Evolutionary conservation across 2,329 filamentous ascomycete genomes (phyloP).

Genomic region (Colletotrichum cuscutae): DNA sequence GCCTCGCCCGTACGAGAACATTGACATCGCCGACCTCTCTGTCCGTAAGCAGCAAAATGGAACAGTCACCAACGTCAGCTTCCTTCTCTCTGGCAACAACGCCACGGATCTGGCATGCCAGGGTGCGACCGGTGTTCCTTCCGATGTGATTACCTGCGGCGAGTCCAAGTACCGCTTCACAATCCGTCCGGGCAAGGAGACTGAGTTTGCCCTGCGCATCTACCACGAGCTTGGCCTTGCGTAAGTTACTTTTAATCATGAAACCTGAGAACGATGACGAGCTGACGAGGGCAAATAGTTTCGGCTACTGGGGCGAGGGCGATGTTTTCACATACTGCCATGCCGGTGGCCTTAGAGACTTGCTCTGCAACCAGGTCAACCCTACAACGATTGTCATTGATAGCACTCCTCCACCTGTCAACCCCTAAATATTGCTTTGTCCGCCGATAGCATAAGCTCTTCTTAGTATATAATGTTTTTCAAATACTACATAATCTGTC

Average conservation of each 20-base stretch:
- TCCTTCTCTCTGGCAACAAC: conserved; percentile 38
- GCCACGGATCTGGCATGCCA: conserved; percentile 34
- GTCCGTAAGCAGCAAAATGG: conserved; percentile 38
- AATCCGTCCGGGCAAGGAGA: conserved; percentile 32
- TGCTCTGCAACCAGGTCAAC: conserved; percentile 36
- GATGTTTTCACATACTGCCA: conserved; percentile 38
- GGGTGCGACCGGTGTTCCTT: conserved; percentile 34
- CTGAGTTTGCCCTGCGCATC: conserved; percentile 37
- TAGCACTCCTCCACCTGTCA: conserved; percentile 14
- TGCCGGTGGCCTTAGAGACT: conserved; percentile 35
- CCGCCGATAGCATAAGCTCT: not conserved
- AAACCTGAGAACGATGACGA: not conserved
- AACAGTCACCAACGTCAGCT: conserved; percentile 35
- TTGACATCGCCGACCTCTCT: conserved; percentile 38
- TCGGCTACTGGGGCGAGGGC: conserved; percentile 36
- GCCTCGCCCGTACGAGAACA: conserved; percentile 37
- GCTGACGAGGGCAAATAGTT: conserved; percentile 14
- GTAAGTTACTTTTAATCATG: conserved; percentile 33
- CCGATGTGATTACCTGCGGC: conserved; percentile 40
- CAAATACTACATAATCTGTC: not conserved
- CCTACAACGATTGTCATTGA: conserved; percentile 37
- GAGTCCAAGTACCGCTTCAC: conserved; percentile 43
- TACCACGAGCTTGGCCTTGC: conserved; percentile 39
- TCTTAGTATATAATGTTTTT: not conserved
- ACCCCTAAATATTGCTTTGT: not conserved